phyloP scores from a whole-genome alignment of 2,329 filamentous ascomycete genomes.

The Aspergillus sp. region DNA sequence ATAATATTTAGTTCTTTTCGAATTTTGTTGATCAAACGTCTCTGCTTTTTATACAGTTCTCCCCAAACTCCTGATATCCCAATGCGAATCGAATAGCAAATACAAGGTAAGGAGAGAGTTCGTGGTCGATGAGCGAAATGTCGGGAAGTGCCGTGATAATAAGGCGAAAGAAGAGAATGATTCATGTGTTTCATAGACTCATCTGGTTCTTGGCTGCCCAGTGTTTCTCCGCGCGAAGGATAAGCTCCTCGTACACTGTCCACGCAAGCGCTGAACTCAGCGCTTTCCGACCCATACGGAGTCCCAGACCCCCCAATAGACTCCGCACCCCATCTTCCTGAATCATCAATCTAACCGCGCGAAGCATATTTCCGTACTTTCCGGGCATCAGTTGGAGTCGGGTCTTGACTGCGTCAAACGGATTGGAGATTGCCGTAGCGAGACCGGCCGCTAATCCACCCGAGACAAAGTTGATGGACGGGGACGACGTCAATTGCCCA shows the following conservation, averaged over 20 bases:
- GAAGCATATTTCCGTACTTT: constrained; percentile 75
- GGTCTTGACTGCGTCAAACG: constrained; percentile 95
- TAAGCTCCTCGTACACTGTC: constrained; percentile 93
- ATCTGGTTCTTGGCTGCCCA: constrained; percentile 28
- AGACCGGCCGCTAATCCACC: constrained; percentile 74
- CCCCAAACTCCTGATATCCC: neutral
- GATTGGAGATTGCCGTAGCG: constrained; percentile 87
- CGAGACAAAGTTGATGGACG: constrained; percentile 76
- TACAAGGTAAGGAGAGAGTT: neutral
- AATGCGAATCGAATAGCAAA: neutral
- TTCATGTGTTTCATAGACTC: constrained; percentile 7
- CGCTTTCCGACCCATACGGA: constrained; percentile 87
- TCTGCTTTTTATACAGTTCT: too few species aligned
- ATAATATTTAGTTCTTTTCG: too few species aligned
- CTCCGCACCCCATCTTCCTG: constrained; percentile 73
- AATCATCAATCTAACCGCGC: constrained; percentile 73
- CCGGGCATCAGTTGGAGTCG: constrained; percentile 83
- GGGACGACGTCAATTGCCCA: constrained; percentile 22
- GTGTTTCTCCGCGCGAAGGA: constrained; percentile 62
- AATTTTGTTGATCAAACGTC: too few species aligned
- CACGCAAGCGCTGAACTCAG: constrained; percentile 92
- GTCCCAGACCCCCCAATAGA: constrained; percentile 77
- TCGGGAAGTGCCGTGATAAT: too few species aligned
- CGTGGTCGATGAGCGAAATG: too few species aligned
- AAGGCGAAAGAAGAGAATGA: too few species aligned